These are phyloP conservation scores for Persicaria maculosa DNA, from an alignment of 148 eudicot species.

Conservation along the genomic window DNA sequence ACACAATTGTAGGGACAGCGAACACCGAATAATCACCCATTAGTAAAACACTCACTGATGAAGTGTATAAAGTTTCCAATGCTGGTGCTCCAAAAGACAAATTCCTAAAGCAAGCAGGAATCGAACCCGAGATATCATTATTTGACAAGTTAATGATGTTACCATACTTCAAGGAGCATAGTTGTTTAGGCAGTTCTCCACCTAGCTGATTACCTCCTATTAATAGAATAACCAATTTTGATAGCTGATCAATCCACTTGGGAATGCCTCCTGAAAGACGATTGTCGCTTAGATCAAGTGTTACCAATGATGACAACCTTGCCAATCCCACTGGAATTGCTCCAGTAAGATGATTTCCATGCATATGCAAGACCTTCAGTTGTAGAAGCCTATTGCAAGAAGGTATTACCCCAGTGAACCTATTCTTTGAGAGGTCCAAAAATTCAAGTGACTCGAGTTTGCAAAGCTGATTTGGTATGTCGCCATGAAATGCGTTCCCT, in stretches of 20 bases:
- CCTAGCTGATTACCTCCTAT: slow-evolving; percentile 7
- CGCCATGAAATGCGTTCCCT: neutral
- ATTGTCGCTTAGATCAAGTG: slow-evolving; percentile 9
- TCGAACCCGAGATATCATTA: slow-evolving; percentile 12
- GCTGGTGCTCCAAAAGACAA: neutral
- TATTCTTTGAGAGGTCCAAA: slow-evolving; percentile 4
- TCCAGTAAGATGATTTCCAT: neutral
- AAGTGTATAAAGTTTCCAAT: neutral
- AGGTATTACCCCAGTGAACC: neutral
- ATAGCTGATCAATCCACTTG: neutral
- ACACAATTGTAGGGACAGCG: neutral
- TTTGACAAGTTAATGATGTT: slow-evolving; percentile 18
- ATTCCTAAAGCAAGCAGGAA: slow-evolving; percentile 17
- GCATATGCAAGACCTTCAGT: neutral
- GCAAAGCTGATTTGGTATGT: neutral
- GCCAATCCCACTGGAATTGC: neutral
- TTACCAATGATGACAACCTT: neutral
- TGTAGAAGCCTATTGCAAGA: neutral
- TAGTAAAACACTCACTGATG: no score
- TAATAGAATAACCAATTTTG: neutral
- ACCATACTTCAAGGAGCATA: neutral
- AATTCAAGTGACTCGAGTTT: neutral
- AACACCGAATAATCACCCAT: no score
- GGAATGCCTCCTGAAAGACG: neutral
- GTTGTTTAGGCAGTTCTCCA: slow-evolving; percentile 9